Evolutionary conservation across 305 asterid species (phyloP), one percentile per base, ranked within the genome.

Genomic region (Fraxinus sp.): DNA sequence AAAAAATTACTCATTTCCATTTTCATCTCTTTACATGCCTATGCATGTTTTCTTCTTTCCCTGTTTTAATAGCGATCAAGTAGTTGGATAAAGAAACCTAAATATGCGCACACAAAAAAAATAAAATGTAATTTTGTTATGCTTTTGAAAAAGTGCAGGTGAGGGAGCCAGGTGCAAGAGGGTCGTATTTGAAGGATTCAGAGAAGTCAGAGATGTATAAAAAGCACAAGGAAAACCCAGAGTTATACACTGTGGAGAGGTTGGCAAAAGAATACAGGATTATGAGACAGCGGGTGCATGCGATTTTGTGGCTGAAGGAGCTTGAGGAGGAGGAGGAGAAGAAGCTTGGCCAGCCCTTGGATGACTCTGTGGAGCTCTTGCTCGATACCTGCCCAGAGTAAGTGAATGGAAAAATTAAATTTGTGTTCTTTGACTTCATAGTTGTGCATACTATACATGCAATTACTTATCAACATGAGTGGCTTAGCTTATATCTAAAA

Each of bases 231-330:
- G 93, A 93, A 86, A 93, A 95, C 83, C 99, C 98, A 0, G 98
- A 90, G 88, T 87, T 84, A 55, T 93, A 92, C 76, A 93, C 97
- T 0, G 96, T 95, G 79, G 99, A 95, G 91, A 92, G 83, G 86
- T 82, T 95, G 83, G 99, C 99, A 14, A 92, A 94, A 85, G 99
- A 95, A 3, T 95, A 95, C 80, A 90, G 97, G 88, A 85, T 95
- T 79, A 94, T 95, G 97, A 93, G 98, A 92, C 99, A 95, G 88
- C 85, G 99, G 80, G 99, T 95, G 78, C 98, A 93, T 26, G 97
- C 99, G 14, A 95, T 95, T 87, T 85, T 95, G 82, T 94, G 93
- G 93, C 90, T 95, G 79, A 93, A 92, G 87, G 94, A 91, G 85
- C 83, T 83, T 44, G 98, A 95, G 84, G 99, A 94, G 83, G 94